A percentile compares a stretch with the other conserved stretches of the same genome.
phyloP scores from a whole-genome alignment of 2,329 filamentous ascomycete genomes.

The Cladosporium austrohemisphaericum region DNA sequence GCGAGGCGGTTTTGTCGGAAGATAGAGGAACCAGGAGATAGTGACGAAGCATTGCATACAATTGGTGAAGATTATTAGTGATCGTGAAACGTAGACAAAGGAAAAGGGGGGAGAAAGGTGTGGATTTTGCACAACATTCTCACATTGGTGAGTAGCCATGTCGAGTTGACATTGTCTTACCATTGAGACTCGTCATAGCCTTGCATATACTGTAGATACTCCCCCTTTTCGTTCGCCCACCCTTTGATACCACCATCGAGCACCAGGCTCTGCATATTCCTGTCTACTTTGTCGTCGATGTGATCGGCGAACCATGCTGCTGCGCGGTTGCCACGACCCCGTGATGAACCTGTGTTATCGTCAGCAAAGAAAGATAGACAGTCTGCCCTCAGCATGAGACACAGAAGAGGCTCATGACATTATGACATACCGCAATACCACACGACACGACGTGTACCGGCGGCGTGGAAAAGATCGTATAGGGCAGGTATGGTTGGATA shows the following conservation, averaged over 20 bases:
- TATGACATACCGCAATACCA: conserved; percentile 53
- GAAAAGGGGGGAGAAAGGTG: no score
- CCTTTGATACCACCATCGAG: conserved; percentile 53
- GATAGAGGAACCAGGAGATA: neutral
- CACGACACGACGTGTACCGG: conserved; percentile 48
- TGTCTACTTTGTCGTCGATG: conserved; percentile 41
- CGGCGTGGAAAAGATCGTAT: conserved; percentile 50
- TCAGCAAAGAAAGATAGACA: neutral
- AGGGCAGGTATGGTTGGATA: conserved; percentile 49
- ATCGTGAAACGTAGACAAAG: neutral
- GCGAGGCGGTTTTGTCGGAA: neutral
- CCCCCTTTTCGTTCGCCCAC: conserved; percentile 48
- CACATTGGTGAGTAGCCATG: neutral
- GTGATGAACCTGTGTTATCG: conserved; percentile 48
- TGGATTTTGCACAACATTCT: neutral
- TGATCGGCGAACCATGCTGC: conserved; percentile 56
- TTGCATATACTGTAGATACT: conserved; percentile 49
- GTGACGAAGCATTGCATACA: neutral
- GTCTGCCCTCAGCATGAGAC: neutral
- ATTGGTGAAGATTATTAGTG: neutral
- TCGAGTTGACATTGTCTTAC: neutral
- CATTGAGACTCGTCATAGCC: conserved; percentile 41
- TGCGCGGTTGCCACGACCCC: conserved; percentile 52
- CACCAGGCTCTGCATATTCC: conserved; percentile 46
- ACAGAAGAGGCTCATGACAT: neutral